Evolutionary conservation across 345 rosid genomes (phyloP), one percentile per base, ranked within the genome.

Genomic region (Turnera subulata): DNA sequence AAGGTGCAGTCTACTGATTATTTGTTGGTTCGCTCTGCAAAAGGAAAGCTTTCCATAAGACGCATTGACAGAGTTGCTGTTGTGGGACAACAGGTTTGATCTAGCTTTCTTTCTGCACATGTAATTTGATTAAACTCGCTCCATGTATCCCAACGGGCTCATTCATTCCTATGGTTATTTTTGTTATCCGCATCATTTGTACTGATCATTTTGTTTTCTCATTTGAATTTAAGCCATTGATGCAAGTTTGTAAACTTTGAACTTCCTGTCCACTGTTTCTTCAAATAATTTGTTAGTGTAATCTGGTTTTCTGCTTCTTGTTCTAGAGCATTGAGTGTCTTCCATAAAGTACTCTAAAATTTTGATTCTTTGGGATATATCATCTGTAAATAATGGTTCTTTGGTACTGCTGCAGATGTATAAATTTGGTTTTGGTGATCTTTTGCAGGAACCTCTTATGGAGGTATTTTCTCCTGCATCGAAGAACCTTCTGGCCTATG

Each of bases 71-170:
- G 78, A 82, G 77, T 89, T 61, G 82, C 80, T 70, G 91, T 77
- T 65, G 96, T 93, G 16, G 97, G 97, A 43, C 97, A 93, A 68
- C 96, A 93, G 97, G 97, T 93, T 64, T 76, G 82, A 14, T 50
- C 53, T 50, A 17, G 51, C 2, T 29, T 26, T 42, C 12, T 42
- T 42, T 15, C 12, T 42, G 12, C 13, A 0, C 16, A 20, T 10
- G 52, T 6, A 48, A 8, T 0, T 35, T 23, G n/a, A 45, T 46
- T 43, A 38, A 29, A 5, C 44, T 15, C 14, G 7, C 13, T 24
- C 8, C 35, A 3, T 3, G 35, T 29, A 29, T 29, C 35, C 8
- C 35, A 8, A 29, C 8, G 35, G 35, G 35, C 35, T 29, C 16
- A n/a, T 29, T 45, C 19, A 7, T 24, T 40, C 16, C 23, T 24